Percentiles rank a stretch among this genome's conserved stretches.
Conservation (phyloP, 179 eudicot species). For the Carnegiea gigantea region DNA sequence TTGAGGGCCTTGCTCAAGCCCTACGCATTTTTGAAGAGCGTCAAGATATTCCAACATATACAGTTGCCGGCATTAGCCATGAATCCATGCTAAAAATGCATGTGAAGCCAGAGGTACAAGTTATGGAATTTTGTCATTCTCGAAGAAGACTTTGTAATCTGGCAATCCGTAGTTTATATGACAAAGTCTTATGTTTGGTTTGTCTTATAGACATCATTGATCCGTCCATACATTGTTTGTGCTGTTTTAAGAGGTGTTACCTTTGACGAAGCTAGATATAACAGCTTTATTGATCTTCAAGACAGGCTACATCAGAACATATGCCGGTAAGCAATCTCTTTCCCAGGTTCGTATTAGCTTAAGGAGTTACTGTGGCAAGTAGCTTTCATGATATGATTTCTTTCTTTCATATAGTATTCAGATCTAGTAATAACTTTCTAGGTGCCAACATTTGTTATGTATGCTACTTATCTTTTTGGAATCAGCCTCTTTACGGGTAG, state of each 20-base stretch:
- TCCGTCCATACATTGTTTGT: slow-evolving; percentile 88
- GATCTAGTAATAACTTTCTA: not conserved
- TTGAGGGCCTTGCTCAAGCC: slow-evolving; percentile 86
- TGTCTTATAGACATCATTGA: slow-evolving; percentile 52
- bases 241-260: slow-evolving; percentile 91
- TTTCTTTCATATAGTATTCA: too few relatives aligned
- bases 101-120: slow-evolving; percentile 78
- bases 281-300: slow-evolving; percentile 98
- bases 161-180: not conserved
- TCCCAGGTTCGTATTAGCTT: not conserved
- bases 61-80: slow-evolving; percentile 36
- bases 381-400: not conserved
- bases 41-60: slow-evolving; percentile 66
- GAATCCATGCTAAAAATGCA: slow-evolving; percentile 77
- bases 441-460: not conserved
- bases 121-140: not conserved
- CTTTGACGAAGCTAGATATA: slow-evolving; percentile 84
- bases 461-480: not conserved
- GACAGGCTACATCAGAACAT: slow-evolving; percentile 96
- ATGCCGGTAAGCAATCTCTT: slow-evolving; percentile 60
- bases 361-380: not conserved
- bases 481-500: too few relatives aligned
- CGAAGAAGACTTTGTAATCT: not conserved
- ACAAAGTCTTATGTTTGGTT: not conserved
- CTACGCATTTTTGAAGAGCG: slow-evolving; percentile 70